Evolutionary conservation across 2,329 filamentous ascomycete species (phyloP).

Genomic region (Fusarium udum): DNA sequence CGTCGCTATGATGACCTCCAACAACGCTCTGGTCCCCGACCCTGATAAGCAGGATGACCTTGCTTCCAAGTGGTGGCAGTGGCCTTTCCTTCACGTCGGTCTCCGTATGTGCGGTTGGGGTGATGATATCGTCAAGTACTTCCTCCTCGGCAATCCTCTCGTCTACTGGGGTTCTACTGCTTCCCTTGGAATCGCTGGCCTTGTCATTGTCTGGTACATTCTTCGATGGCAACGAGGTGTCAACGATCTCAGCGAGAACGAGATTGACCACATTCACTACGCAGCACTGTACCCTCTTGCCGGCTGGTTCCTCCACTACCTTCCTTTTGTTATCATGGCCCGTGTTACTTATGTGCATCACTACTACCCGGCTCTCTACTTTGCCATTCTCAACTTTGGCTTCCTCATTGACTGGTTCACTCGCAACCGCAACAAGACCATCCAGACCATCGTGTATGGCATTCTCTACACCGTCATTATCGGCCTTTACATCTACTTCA

Average conservation of each 20-base stretch:
- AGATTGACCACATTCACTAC: slow-evolving; percentile 96
- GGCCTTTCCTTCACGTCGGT: slow-evolving; percentile 94
- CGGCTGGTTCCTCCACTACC: slow-evolving; percentile 96
- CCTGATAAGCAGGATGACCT: slow-evolving; percentile 99
- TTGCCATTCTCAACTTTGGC: slow-evolving; percentile 88
- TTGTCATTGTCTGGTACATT: slow-evolving; percentile 83
- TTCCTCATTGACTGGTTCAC: slow-evolving; percentile 90
- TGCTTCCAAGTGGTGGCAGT: slow-evolving; percentile 97
- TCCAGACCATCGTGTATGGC: slow-evolving; percentile 77
- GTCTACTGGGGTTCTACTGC: slow-evolving; percentile 95
- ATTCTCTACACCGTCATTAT: slow-evolving; percentile 78
- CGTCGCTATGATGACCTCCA: slow-evolving; percentile 99
- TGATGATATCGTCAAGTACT: slow-evolving; percentile 95
- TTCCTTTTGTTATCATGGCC: slow-evolving; percentile 96
- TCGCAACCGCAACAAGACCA: slow-evolving; percentile 68
- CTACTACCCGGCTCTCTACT: slow-evolving; percentile 98
- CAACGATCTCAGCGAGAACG: slow-evolving; percentile 77
- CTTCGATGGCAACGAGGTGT: slow-evolving; percentile 97
- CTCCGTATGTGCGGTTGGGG: slow-evolving; percentile 99
- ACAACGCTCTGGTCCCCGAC: slow-evolving; percentile 96
- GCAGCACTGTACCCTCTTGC: slow-evolving; percentile 88
- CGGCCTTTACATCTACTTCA: slow-evolving; percentile 88
- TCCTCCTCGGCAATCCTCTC: slow-evolving; percentile 94
- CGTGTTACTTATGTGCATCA: slow-evolving; percentile 99
- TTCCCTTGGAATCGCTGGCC: slow-evolving; percentile 75